These are phyloP conservation scores for Kazachstania psychrophila DNA, from an alignment of 805 yeast species.

Conservation along the genomic window DNA sequence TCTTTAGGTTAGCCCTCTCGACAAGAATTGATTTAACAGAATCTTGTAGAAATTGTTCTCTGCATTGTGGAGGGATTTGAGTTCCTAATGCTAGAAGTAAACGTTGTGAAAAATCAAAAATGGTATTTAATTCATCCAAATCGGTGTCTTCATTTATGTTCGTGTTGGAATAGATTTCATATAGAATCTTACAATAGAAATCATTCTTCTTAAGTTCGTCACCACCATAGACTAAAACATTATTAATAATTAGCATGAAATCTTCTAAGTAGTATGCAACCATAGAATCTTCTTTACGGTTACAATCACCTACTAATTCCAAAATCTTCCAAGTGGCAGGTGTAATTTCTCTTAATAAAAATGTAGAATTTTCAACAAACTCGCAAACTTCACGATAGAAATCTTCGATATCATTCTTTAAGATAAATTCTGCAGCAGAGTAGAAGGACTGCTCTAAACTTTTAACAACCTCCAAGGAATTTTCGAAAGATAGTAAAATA, in stretches of 20 bases:
- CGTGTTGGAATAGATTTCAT: constrained; percentile 40
- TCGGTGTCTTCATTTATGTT: constrained; percentile 40
- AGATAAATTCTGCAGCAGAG: constrained; percentile 61
- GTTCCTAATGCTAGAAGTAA: constrained; percentile 50
- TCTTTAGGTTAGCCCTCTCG: constrained; percentile 21
- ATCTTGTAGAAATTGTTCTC: constrained; percentile 38
- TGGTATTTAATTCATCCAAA: constrained; percentile 45
- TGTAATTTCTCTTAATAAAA: constrained; percentile 49
- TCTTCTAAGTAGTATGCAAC: constrained; percentile 70
- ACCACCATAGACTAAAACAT: constrained; percentile 55
- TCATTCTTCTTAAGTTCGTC: constrained; percentile 41
- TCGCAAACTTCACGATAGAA: constrained; percentile 72
- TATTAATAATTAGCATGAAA: constrained; percentile 60
- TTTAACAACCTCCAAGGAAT: constrained; percentile 55
- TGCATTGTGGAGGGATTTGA: constrained; percentile 34
- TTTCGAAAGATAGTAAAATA: constrained; percentile 72
- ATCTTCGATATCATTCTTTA: constrained; percentile 58
- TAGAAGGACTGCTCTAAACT: constrained; percentile 56
- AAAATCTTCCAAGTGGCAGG: constrained; percentile 71
- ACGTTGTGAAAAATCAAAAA: constrained; percentile 56
- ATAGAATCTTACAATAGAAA: constrained; percentile 40
- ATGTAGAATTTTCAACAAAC: constrained; percentile 59
- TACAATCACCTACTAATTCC: constrained; percentile 36
- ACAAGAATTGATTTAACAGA: constrained; percentile 31
- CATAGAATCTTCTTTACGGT: constrained; percentile 34